Percentiles rank a stretch among this genome's conserved stretches.
Evolutionary conservation across 1,284 basidiomycete species (phyloP).

Genomic region (Pascua guehoae): DNA sequence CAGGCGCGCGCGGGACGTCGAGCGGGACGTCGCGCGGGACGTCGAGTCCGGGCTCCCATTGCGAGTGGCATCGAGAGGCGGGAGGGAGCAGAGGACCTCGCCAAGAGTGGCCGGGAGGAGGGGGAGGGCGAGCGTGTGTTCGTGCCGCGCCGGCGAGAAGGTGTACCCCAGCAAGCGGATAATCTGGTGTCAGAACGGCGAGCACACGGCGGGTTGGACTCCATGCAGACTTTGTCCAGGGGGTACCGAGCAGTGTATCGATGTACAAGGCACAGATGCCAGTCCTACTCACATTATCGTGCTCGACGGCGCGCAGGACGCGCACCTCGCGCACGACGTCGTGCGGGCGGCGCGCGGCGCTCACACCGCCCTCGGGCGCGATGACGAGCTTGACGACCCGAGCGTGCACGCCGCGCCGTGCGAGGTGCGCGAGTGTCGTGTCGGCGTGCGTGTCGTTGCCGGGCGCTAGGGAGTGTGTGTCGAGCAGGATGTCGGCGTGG

Average conservation of each 20-base stretch:
- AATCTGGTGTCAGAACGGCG: constrained; percentile 9
- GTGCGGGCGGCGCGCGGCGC: constrained; percentile 6
- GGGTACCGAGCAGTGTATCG: no score
- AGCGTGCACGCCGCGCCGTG: not conserved
- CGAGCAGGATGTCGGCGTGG: constrained; percentile 7
- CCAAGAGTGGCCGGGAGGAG: constrained; percentile 3
- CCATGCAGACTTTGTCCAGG: not conserved
- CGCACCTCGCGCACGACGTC: constrained; percentile 14
- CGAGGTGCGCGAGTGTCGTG: no score
- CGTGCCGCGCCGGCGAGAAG: not conserved
- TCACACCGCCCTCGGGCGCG: constrained; percentile 7
- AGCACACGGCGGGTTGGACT: not conserved
- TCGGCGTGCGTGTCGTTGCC: no score
- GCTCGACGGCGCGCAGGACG: not conserved
- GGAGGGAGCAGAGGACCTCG: not conserved
- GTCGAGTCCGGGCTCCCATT: no score
- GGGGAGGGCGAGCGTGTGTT: constrained; percentile 10
- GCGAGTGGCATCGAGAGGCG: no score
- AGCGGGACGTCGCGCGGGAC: no score
- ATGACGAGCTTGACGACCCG: constrained; percentile 13
- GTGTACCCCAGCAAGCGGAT: constrained; percentile 5
- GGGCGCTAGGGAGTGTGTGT: not conserved
- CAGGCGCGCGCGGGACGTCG: no score
- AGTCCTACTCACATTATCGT: constrained; percentile 11
- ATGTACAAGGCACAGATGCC: no score